phyloP scores from a whole-genome alignment of 2,329 filamentous ascomycete genomes.

The Colletotrichum graminicola region DNA sequence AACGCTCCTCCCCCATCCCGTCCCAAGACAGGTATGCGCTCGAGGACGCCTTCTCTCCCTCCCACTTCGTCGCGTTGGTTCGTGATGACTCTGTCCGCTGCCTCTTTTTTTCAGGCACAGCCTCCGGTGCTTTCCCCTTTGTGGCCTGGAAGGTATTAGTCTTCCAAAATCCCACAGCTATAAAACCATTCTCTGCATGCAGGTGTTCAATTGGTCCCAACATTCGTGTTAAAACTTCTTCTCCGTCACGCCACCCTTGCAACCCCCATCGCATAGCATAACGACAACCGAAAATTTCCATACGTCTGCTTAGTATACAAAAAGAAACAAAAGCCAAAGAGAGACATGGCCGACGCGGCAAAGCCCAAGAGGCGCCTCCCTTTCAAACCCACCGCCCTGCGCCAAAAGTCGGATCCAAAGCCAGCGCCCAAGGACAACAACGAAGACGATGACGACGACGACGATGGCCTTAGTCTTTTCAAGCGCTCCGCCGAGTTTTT shows the following conservation, averaged over 20 bases:
- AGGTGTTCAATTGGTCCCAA: not conserved
- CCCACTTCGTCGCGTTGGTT: conserved; percentile 12
- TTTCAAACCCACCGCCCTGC: conserved; percentile 63
- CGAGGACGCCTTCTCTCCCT: conserved; percentile 13
- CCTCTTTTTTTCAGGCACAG: conserved; percentile 25
- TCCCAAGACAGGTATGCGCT: conserved; percentile 11
- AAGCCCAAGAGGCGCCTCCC: conserved; percentile 57
- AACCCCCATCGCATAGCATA: conserved; percentile 6
- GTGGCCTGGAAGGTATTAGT: not conserved
- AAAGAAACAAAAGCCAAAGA: not conserved
- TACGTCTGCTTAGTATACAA: not conserved
- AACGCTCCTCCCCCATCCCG: conserved; percentile 10
- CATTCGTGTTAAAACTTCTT: not conserved
- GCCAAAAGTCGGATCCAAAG: conserved; percentile 49
- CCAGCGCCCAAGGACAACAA: conserved; percentile 35
- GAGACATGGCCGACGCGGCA: conserved; percentile 36
- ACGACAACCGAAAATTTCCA: not conserved
- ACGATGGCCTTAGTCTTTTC: conserved; percentile 61
- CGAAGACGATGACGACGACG: conserved; percentile 48
- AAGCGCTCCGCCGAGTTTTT: conserved; percentile 64
- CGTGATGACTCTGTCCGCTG: conserved; percentile 27
- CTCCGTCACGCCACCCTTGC: not conserved
- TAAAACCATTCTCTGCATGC: not conserved
- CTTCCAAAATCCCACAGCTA: not conserved
- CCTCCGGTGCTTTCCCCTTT: conserved; percentile 8